Base-by-base conservation (phyloP, 148 eudicot genomes). In the Oxyria digyna region DNA sequence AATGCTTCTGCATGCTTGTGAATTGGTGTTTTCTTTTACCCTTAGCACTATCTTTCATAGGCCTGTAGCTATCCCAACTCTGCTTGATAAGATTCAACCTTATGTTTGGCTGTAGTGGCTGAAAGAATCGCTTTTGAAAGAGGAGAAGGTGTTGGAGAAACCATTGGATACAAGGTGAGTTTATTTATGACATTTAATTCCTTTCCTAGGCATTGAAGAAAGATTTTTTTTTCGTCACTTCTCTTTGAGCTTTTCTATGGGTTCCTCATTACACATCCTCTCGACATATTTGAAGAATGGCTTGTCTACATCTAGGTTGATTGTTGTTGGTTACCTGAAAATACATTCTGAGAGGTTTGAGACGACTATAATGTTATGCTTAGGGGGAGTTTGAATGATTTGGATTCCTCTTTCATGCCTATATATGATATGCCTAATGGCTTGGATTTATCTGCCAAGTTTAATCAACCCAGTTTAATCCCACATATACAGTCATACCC, bases 101-200 rank as follows among this genome's bases (percentile, higher is more conserved):
- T 29, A 4, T 29, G 18, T 31, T 20, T 29, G 18, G 72, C 27
- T 80, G 71, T 71, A 93, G 98, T 93, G 76, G 88, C 98, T 75
- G 96, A 89, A 76, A 86, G 98, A 74, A 88, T 93, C 67, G 74
- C 96, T 29, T 68, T 74, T 32, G 98, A 93, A 84, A 82, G 95
- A 82, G 98, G 97, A 75, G 98, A 93, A 82, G 69, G 43, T 57
- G 57, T 90, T 76, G 98, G 98, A 69, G 95, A 86, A 46, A 83
- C 73, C 74, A 87, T 93, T 70, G 98, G 98, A 43, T 93, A 90
- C 81, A 93, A 90, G 96, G 98, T 90, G 81, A 72, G 65, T 15
- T 29, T 59, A 18, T 14, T 4, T 40, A 18, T 66, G 46, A 66
- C 24, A 18, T 35, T 8, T 8, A 18, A 37, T 45, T 37, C 46